Conservation (phyloP, 2,329 filamentous ascomycete genomes). For the Byssochlamys sp. region DNA sequence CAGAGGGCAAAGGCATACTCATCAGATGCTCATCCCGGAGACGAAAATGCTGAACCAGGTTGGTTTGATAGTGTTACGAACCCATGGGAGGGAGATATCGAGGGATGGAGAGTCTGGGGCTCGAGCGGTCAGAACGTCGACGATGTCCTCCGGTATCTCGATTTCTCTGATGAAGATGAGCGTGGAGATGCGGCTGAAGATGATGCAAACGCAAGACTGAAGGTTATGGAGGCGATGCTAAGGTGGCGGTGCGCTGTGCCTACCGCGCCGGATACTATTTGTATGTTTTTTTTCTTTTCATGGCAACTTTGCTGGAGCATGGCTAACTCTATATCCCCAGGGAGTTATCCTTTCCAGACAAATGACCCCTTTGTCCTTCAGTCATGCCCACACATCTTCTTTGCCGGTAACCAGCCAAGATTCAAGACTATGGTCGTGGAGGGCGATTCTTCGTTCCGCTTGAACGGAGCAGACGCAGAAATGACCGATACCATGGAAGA, state of each 20-base stretch:
- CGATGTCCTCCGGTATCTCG: slow-evolving; percentile 85
- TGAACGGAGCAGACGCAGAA: slow-evolving; percentile 25
- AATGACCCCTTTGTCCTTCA: slow-evolving; percentile 83
- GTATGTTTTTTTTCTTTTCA: slow-evolving; percentile 46
- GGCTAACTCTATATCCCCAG: slow-evolving; percentile 34
- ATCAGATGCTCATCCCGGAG: slow-evolving; percentile 24
- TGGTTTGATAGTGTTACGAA: slow-evolving; percentile 90
- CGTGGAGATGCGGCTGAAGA: slow-evolving; percentile 16
- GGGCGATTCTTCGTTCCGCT: slow-evolving; percentile 29
- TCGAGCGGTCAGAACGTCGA: slow-evolving; percentile 88
- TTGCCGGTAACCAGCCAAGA: slow-evolving; percentile 72
- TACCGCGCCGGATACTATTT: slow-evolving; percentile 89
- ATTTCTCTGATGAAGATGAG: slow-evolving; percentile 30
- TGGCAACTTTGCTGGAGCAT: background rate
- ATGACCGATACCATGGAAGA: slow-evolving; percentile 35
- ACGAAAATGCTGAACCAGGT: slow-evolving; percentile 41
- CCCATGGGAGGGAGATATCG: slow-evolving; percentile 81
- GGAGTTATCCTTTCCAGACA: slow-evolving; percentile 93
- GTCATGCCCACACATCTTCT: slow-evolving; percentile 79
- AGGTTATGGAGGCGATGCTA: slow-evolving; percentile 90
- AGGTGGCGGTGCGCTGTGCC: slow-evolving; percentile 85
- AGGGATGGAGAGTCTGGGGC: slow-evolving; percentile 78
- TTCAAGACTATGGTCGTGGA: slow-evolving; percentile 65
- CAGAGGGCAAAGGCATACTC: slow-evolving; percentile 62
- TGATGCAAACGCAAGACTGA: slow-evolving; percentile 59